These are phyloP conservation scores for Bruguiera gymnorhiza DNA, from an alignment of 345 rosid species.

Conservation along the genomic window DNA sequence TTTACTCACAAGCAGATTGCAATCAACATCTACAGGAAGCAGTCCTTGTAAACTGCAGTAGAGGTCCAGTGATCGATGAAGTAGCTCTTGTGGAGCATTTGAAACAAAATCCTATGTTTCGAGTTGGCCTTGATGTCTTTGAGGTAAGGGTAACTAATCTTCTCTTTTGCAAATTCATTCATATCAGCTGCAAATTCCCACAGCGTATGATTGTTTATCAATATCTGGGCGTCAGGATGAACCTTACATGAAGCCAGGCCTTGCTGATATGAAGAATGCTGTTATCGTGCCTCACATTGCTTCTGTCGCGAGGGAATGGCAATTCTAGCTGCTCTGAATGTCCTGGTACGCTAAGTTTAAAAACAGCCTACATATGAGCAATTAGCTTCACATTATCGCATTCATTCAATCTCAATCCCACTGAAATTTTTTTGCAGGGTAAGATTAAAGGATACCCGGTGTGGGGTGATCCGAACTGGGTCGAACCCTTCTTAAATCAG, in stretches of 20 bases:
- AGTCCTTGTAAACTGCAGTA: conserved; percentile 85
- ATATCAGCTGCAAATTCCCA: background rate
- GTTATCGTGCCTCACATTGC: conserved; percentile 92
- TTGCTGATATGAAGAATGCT: conserved; percentile 88
- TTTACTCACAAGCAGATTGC: background rate
- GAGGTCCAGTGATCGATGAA: conserved; percentile 93
- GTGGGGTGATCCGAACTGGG: conserved; percentile 72
- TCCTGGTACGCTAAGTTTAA: conserved; percentile 48
- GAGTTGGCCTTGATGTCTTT: conserved; percentile 97
- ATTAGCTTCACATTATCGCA: background rate
- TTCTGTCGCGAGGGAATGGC: conserved; percentile 99
- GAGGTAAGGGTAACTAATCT: conserved; percentile 46
- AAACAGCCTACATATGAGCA: background rate
- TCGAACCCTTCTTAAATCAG: conserved; percentile 78
- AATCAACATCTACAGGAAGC: conserved; percentile 59
- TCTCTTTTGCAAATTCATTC: conserved; percentile 2
- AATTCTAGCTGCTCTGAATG: conserved; percentile 84
- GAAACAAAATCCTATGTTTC: conserved; percentile 84
- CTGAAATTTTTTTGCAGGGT: conserved; percentile 43
- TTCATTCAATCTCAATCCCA: background rate
- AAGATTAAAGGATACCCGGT: conserved; percentile 85
- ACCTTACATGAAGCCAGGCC: conserved; percentile 96
- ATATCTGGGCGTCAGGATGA: conserved; percentile 55
- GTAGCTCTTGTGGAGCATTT: conserved; percentile 87
- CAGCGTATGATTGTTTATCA: background rate